phyloP scores from a whole-genome alignment of 139 green algal species.

The Marvania coccoides region DNA sequence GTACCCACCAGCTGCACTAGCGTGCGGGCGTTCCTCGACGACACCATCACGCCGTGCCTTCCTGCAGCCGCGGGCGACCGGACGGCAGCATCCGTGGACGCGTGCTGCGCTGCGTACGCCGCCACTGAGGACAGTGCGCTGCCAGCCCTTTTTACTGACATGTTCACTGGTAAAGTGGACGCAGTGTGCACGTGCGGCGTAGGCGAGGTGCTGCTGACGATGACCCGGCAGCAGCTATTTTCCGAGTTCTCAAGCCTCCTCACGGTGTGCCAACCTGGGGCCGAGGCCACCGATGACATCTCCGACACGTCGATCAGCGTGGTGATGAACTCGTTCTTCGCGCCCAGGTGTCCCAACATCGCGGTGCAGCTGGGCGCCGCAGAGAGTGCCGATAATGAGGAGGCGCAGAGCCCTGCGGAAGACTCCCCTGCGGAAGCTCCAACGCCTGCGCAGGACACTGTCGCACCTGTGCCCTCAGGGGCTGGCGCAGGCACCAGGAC shows the following conservation, averaged over 20 bases:
- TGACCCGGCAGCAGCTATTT: not conserved
- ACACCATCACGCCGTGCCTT: not conserved
- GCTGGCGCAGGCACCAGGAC: too few relatives aligned
- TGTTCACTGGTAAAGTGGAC: too few relatives aligned
- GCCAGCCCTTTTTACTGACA: too few relatives aligned
- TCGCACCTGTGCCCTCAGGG: too few relatives aligned
- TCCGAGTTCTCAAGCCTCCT: not conserved
- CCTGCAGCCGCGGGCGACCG: not conserved
- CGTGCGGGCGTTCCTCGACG: not conserved
- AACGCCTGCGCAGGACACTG: not conserved
- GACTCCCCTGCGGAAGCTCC: not conserved
- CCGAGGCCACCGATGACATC: too few relatives aligned
- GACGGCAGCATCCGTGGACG: too few relatives aligned
- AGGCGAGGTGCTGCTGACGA: not conserved
- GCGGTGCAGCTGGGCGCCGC: not conserved
- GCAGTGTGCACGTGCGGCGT: not conserved
- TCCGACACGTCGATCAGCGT: not conserved
- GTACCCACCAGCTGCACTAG: not conserved
- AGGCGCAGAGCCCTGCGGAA: not conserved
- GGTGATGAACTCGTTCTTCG: not conserved
- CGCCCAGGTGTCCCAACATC: not conserved
- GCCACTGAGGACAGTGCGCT: too few relatives aligned
- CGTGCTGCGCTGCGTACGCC: not conserved
- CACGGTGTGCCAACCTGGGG: not conserved
- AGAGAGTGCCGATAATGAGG: not conserved